These are phyloP conservation scores for Pyrenochaeta sp. DNA, from an alignment of 2,329 filamentous ascomycete genomes.

Conservation along the genomic window DNA sequence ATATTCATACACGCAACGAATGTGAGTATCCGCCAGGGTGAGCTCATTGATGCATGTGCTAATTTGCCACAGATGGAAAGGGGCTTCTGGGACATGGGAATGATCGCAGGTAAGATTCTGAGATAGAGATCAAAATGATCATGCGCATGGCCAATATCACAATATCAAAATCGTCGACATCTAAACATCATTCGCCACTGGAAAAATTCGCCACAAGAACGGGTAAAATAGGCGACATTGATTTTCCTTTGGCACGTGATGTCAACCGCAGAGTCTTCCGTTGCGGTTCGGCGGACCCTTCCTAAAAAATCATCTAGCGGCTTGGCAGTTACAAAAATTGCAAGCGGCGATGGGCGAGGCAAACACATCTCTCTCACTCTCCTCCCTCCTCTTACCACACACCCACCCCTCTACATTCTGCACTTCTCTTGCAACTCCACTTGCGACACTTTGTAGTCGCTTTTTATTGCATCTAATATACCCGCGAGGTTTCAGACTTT, in stretches of 20 bases:
- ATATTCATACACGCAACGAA: conserved; percentile 91
- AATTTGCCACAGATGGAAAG: conserved; percentile 68
- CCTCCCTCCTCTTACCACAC: conserved; percentile 27
- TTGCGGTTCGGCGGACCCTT: conserved; percentile 19
- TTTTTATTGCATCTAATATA: conserved; percentile 28
- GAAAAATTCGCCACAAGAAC: background rate
- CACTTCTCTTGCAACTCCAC: conserved; percentile 27
- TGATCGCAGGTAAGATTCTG: conserved; percentile 25
- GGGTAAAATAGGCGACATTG: background rate
- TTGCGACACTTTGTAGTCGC: conserved; percentile 38
- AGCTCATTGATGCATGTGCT: conserved; percentile 10
- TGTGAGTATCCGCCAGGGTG: conserved; percentile 57
- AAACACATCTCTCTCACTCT: conserved; percentile 35
- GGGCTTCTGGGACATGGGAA: conserved; percentile 77
- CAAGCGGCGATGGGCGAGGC: conserved; percentile 34
- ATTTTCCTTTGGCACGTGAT: conserved; percentile 2
- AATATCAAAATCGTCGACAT: background rate
- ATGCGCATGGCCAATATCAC: background rate
- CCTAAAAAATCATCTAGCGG: conserved; percentile 19
- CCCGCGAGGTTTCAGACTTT: conserved; percentile 18
- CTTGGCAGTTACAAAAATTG: conserved; percentile 27
- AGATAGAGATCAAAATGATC: background rate
- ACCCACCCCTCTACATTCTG: conserved; percentile 22
- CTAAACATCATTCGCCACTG: too few relatives aligned
- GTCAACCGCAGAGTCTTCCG: conserved; percentile 11